Evolutionary conservation across 192 early-diverging fungal genomes (phyloP), one percentile per base, ranked within the genome.

Genomic region (Rhizophagus clarus): DNA sequence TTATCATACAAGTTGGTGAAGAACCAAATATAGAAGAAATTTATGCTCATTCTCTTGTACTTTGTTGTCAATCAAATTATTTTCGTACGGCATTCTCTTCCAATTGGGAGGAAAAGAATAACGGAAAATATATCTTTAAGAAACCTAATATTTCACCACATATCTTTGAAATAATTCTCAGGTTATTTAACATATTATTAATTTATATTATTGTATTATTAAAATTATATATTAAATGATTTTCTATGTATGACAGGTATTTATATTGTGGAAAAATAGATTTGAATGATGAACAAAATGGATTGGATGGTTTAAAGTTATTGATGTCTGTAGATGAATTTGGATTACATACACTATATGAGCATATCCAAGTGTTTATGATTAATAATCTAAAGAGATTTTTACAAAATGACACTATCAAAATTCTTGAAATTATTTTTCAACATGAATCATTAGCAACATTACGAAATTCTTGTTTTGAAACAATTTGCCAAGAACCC

Each of bases 41-140:
- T 24, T 10, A 63, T 10, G 62, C 62, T 24, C 62, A 63, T 26
- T 63, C 22, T 24, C 10, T 11, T 63, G 22, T 63, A 7, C 11
- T 63, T 11, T 2, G 26, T 10, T 22, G 15, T 8, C 15, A 22
- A 24, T 63, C 62, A 26, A 15, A n/a, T 12, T 63, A 63, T 26
- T 63, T 63, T 26, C n/a, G 62, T 26, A 24, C 22, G 1, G 62
- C 62, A 8, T 63, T 63, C 0, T 63, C 62, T 8, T 22, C 2
- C 3, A 24, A 28, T 2, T 63, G 62, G 62, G 62, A 24, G 10
- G 11, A 26, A 24, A n/a, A 63, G 28, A 12, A 28, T 11, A 4
- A 63, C n/a, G 62, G 62, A 63, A 63, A 26, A 28, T 63, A 24
- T 26, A 63, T 63, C 3, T 63, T 63, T 63, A 63, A 63, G 62